Percentiles rank a stretch among this genome's conserved stretches.
Conservation (phyloP, 768 basidiomycete genomes). For the Lanmaoa pseudosensibilis region DNA sequence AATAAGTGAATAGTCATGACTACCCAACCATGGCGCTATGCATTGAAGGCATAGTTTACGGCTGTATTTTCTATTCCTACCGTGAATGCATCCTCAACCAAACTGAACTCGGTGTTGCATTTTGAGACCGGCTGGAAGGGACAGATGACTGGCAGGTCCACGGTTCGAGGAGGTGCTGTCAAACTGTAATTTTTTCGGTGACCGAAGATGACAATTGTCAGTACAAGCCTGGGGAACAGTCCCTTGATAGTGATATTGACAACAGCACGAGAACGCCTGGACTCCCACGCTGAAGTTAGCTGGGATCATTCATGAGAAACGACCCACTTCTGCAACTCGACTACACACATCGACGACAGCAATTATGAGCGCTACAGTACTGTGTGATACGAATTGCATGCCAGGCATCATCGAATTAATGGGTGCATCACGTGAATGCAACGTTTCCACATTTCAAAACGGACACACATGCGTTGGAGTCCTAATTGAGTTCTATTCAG, state of each 20-base stretch:
- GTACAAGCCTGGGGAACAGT: background rate
- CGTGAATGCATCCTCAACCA: no score
- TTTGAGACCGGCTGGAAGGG: no score
- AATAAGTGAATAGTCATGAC: no score
- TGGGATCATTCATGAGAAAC: background rate
- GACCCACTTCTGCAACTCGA: background rate
- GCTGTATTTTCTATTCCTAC: no score
- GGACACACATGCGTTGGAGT: background rate
- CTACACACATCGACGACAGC: background rate
- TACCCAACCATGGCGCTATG: no score
- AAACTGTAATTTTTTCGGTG: background rate
- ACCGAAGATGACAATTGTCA: background rate
- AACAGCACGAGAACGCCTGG: background rate
- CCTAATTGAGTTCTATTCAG: background rate
- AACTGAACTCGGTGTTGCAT: no score
- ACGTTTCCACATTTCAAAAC: constrained; percentile 1
- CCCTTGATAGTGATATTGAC: background rate
- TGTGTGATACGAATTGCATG: no score
- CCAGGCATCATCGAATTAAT: no score
- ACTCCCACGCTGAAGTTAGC: background rate
- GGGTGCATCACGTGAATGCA: background rate
- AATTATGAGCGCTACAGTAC: background rate
- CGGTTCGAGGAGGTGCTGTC: background rate
- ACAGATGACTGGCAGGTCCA: background rate
- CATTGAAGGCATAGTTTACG: no score